Conservation (phyloP, 495 filamentous ascomycete species). For the Neohortaea acidophila region DNA sequence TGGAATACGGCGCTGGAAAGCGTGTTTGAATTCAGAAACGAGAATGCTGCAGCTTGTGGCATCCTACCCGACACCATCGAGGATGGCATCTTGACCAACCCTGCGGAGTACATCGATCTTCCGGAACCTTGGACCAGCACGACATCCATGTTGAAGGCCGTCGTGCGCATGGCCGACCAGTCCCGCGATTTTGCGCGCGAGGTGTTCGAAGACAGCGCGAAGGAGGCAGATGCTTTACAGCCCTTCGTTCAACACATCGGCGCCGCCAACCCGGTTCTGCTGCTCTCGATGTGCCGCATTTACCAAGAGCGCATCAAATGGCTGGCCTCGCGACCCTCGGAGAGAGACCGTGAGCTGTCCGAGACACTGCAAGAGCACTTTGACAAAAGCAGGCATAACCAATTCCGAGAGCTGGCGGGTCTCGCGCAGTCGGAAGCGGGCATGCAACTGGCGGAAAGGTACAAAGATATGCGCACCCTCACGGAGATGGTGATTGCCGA, state of each 20-base stretch:
- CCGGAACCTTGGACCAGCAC: slow-evolving; percentile 72
- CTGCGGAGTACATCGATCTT: slow-evolving; percentile 42
- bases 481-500: slow-evolving; percentile 22
- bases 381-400: slow-evolving; percentile 39
- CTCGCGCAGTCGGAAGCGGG: slow-evolving; percentile 53
- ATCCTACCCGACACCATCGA: slow-evolving; percentile 46
- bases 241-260: slow-evolving; percentile 39
- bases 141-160: slow-evolving; percentile 39
- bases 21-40: slow-evolving; percentile 56
- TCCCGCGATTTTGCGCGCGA: slow-evolving; percentile 21
- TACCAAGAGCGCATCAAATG: slow-evolving; percentile 49
- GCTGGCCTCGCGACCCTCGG: slow-evolving; percentile 36
- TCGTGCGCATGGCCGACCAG: slow-evolving; percentile 37
- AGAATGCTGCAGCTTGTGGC: slow-evolving; percentile 53
- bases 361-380: slow-evolving; percentile 34
- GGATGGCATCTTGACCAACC: slow-evolving; percentile 46
- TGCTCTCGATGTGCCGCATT: slow-evolving; percentile 43
- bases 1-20: slow-evolving; percentile 53
- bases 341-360: slow-evolving; percentile 31
- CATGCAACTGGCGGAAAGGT: slow-evolving; percentile 58
- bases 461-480: slow-evolving; percentile 25
- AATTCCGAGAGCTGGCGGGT: slow-evolving; percentile 48
- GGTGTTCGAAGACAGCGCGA: slow-evolving; percentile 14
- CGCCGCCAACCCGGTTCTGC: slow-evolving; percentile 37
- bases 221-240: slow-evolving; percentile 3